These are phyloP conservation scores for Yarrowia bubula DNA, from an alignment of 805 yeast genomes.

Conservation along the genomic window DNA sequence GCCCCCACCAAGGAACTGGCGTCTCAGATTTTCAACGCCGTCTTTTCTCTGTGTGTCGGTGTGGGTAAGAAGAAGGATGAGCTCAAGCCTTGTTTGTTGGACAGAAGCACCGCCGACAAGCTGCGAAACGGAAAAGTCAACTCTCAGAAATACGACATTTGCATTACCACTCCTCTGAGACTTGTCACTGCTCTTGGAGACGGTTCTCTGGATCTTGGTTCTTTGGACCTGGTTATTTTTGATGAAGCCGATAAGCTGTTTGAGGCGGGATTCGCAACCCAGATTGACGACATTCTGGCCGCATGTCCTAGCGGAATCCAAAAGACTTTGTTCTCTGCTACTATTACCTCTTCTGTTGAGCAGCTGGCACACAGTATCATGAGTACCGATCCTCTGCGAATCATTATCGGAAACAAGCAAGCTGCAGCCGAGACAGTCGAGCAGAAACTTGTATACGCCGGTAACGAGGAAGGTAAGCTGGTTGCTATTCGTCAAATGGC, in stretches of 20 bases:
- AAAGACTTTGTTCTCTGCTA: constrained; percentile 89
- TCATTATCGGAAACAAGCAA: constrained; percentile 89
- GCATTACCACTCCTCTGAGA: constrained; percentile 86
- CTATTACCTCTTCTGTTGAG: constrained; percentile 91
- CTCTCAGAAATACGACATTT: constrained; percentile 58
- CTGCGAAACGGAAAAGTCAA: constrained; percentile 53
- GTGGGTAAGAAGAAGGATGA: constrained; percentile 36
- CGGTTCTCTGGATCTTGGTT: constrained; percentile 57
- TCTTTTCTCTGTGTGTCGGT: constrained; percentile 47
- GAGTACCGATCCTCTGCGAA: constrained; percentile 72
- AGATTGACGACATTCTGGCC: constrained; percentile 80
- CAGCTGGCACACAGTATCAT: constrained; percentile 81
- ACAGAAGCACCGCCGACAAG: constrained; percentile 55
- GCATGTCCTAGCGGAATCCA: constrained; percentile 50
- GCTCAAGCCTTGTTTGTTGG: constrained; percentile 63
- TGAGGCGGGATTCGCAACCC: constrained; percentile 83
- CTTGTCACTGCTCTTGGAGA: constrained; percentile 72
- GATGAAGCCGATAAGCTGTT: constrained; percentile 96
- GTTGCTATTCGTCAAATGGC: constrained; percentile 88
- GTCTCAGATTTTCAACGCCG: constrained; percentile 72
- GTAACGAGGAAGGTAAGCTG: constrained; percentile 93
- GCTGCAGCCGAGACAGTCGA: constrained; percentile 84
- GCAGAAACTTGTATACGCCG: constrained; percentile 80
- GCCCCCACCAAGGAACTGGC: constrained; percentile 97
- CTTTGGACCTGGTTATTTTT: constrained; percentile 72